A percentile compares a stretch with the other conserved stretches of the same genome.
phyloP scores from a whole-genome alignment of 345 rosid species.

The Populus euphratica region DNA sequence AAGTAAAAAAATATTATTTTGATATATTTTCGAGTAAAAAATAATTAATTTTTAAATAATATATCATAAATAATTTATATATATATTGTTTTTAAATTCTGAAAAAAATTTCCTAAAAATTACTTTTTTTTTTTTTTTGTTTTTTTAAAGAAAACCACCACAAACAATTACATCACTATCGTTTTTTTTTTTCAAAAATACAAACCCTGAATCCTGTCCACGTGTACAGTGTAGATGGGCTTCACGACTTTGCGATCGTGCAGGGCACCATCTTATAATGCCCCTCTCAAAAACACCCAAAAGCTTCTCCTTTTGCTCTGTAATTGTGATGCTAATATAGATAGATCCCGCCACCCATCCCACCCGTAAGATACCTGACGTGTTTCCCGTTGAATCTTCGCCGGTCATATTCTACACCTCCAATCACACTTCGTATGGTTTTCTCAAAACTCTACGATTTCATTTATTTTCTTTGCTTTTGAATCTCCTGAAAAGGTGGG shows the following conservation, averaged over 20 bases:
- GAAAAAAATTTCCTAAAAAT: no score
- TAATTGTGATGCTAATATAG: neutral
- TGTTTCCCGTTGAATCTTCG: neutral
- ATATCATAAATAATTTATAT: no score
- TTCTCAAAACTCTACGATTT: neutral
- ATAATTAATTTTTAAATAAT: no score
- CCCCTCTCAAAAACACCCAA: conserved; percentile 4
- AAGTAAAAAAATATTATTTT: no score
- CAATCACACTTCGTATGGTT: conserved; percentile 16
- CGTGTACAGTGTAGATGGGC: conserved; percentile 34
- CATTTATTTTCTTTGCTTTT: no score
- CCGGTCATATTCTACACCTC: conserved; percentile 4
- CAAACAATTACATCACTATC: no score
- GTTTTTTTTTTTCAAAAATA: no score
- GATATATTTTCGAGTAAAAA: no score
- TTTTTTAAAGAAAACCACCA: no score
- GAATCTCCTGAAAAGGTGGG: no score
- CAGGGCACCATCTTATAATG: conserved; percentile 34
- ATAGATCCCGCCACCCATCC: conserved; percentile 33
- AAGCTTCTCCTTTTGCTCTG: neutral
- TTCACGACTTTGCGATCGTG: conserved; percentile 31
- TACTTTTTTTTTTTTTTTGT: no score
- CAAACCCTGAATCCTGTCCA: neutral
- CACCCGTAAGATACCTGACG: conserved; percentile 30
- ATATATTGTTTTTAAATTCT: no score